phyloP scores from a whole-genome alignment of 2,329 filamentous ascomycete genomes.

The Nemania sp. region DNA sequence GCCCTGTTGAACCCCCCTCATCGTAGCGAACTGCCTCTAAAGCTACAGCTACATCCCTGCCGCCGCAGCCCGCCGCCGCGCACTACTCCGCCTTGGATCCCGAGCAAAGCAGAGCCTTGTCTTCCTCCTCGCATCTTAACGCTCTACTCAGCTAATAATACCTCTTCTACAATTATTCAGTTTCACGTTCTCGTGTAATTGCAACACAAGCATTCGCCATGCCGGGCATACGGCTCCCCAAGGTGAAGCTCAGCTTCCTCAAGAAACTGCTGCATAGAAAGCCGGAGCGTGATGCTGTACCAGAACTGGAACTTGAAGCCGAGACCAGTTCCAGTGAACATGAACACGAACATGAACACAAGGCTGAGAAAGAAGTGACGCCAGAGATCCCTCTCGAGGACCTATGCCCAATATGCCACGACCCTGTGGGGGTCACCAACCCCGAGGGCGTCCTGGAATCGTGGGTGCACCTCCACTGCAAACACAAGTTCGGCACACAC shows the following conservation, averaged over 20 bases:
- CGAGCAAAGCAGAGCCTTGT: neutral
- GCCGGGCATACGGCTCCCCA: constrained; percentile 27
- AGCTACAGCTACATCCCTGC: too few species aligned
- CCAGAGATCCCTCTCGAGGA: constrained; percentile 31
- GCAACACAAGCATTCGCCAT: constrained; percentile 2
- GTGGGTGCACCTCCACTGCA: constrained; percentile 48
- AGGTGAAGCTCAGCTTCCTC: constrained; percentile 32
- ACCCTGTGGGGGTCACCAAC: constrained; percentile 43
- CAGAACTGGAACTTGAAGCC: constrained; percentile 3
- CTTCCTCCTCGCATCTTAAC: neutral
- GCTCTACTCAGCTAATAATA: neutral
- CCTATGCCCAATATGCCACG: constrained; percentile 51
- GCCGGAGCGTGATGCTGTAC: neutral
- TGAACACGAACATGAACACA: constrained; percentile 5
- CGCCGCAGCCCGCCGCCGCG: too few species aligned
- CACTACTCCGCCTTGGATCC: neutral
- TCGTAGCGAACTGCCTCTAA: too few species aligned
- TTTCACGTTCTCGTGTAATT: constrained; percentile 2
- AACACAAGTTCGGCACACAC: constrained; percentile 47
- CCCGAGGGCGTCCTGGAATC: constrained; percentile 45
- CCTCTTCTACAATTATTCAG: neutral
- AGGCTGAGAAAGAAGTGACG: neutral
- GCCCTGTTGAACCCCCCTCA: too few species aligned
- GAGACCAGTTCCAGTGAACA: constrained; percentile 20
- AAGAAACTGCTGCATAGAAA: constrained; percentile 32